Conservation (phyloP, 352 stramenopile genomes). For the Phytophthora capsici region DNA sequence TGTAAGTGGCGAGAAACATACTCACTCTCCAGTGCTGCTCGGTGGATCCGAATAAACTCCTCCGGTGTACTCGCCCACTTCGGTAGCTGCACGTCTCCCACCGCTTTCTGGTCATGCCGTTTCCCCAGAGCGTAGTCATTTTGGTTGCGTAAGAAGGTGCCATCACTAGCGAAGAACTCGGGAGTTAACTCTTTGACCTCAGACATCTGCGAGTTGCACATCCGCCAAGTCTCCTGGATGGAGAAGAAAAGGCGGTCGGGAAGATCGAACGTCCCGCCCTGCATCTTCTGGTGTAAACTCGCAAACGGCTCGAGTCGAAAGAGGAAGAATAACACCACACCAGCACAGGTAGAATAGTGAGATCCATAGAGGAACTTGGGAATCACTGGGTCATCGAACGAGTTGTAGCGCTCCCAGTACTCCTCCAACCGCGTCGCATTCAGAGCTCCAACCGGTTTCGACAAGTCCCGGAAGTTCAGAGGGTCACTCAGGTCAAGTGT, state of each 20-base stretch:
- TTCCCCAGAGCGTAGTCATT: constrained; percentile 97
- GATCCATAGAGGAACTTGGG: constrained; percentile 91
- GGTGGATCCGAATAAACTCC: constrained; percentile 96
- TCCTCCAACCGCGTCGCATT: constrained; percentile 93
- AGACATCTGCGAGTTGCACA: constrained; percentile 97
- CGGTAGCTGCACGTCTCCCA: constrained; percentile 97
- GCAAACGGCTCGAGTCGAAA: constrained; percentile 98
- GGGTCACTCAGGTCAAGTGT: constrained; percentile 85
- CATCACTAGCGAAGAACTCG: constrained; percentile 95
- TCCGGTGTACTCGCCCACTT: constrained; percentile 96
- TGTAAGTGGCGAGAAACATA: constrained; percentile 97
- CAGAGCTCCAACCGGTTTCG: constrained; percentile 98
- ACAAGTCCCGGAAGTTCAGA: constrained; percentile 96
- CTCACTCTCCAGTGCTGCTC: constrained; percentile 97
- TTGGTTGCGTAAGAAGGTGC: constrained; percentile 96
- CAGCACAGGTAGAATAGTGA: constrained; percentile 97
- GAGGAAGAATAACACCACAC: constrained; percentile 98
- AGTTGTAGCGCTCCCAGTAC: constrained; percentile 96
- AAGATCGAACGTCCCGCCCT: constrained; percentile 97
- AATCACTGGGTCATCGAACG: constrained; percentile 90
- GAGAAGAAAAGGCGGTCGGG: constrained; percentile 98
- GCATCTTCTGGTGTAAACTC: constrained; percentile 96
- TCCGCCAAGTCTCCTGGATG: constrained; percentile 96
- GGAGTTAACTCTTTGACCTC: constrained; percentile 99
- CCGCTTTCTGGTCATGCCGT: constrained; percentile 68